phyloP scores from a whole-genome alignment of 345 rosid species.

The Eucalyptus guilfoylei region DNA sequence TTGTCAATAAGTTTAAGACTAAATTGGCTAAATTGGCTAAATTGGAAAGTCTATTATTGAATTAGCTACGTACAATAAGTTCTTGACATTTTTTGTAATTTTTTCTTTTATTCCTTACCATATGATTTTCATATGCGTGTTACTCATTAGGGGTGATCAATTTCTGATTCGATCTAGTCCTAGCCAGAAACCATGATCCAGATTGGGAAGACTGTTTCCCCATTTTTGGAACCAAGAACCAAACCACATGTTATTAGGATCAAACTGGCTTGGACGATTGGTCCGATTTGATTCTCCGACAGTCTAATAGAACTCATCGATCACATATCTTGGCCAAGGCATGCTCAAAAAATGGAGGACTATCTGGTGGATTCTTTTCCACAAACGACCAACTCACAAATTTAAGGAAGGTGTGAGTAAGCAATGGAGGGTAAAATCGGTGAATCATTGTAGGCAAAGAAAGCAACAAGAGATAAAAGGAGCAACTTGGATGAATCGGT shows the following conservation, averaged over 20 bases:
- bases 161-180: too few relatives aligned
- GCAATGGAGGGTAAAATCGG: background rate
- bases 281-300: accelerated
- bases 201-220: background rate
- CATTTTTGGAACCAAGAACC: background rate
- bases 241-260: background rate
- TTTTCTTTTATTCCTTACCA: background rate
- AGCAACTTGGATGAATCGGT: background rate
- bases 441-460: background rate
- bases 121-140: background rate
- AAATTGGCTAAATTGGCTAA: background rate
- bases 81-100: background rate
- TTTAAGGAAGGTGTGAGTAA: background rate
- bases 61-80: background rate
- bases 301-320: background rate
- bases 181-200: background rate
- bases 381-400: background rate
- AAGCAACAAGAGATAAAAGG: background rate
- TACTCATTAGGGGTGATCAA: background rate
- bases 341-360: background rate
- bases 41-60: background rate
- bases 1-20: background rate
- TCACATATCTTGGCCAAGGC: background rate
- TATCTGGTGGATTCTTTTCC: background rate
- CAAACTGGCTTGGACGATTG: accelerated